Evolutionary conservation across 2,329 filamentous ascomycete genomes (phyloP), one percentile per base, ranked within the genome.

Genomic region (Xylaria sp.): DNA sequence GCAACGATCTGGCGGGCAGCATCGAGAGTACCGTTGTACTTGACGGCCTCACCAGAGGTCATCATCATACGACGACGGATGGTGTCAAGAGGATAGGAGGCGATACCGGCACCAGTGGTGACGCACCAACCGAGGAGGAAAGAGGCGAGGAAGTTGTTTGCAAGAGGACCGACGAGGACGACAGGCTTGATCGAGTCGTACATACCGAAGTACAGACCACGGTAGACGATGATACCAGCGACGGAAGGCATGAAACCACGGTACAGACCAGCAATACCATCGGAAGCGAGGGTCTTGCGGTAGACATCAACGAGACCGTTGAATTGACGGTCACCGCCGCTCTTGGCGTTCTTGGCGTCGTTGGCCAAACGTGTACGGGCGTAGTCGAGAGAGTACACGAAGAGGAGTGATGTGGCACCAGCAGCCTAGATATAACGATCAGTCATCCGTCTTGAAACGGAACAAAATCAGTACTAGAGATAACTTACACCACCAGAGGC

Each of bases 61-160:
- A 99, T 99, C 96, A 99, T 99, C 96, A 99, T 99, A 89, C 96
- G 96, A 91, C 96, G 94, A 91, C 96, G 96, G 89, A 99, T 94
- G 83, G 96, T 99, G 87, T 99, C 96, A 83, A 99, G 94, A 88
- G 96, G 96, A 90, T 99, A 99, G 82, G 96, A 98, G 87, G 96
- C 96, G 86, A 99, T 97, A 97, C 96, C 96, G 86, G 96, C 96
- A 97, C 92, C 96, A 84, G 96, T 99, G 88, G 96, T 99, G 90
- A 99, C 96, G 86, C 89, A 88, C 96, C 96, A 99, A 84, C 96
- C 96, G 86, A 99, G 96, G 83, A 90, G 82, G 94, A 99, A 99
- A 78, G 96, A 99, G 85, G 96, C 96, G 82, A 99, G 88, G 94
- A 99, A 99, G 93, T 95, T 98, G 88, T 94, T 94, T 88, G 94